Percentiles rank a stretch among this genome's conserved stretches.
These are phyloP conservation scores for Mortierella sp. DNA, from an alignment of 371 early-diverging fungal genomes.

Conservation along the genomic window DNA sequence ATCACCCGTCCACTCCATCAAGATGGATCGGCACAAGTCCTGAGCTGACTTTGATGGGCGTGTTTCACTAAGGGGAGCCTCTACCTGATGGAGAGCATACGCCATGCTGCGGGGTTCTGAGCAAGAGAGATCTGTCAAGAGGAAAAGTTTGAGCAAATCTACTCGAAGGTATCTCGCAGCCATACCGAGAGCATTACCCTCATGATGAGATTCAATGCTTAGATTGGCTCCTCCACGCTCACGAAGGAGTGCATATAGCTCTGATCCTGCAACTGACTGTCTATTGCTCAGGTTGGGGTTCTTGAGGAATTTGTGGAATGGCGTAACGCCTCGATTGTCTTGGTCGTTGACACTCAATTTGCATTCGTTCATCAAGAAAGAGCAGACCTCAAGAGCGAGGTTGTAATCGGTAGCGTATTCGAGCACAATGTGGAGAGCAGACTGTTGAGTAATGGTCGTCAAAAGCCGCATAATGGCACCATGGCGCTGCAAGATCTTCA, in stretches of 20 bases:
- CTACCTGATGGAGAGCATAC: slow-evolving; percentile 39
- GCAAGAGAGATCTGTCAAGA: slow-evolving; percentile 41
- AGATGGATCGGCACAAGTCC: slow-evolving; percentile 36
- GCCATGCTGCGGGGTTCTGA: slow-evolving; percentile 45
- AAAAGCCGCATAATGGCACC: slow-evolving; percentile 44
- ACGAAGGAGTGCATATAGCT: slow-evolving; percentile 40
- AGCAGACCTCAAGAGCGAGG: slow-evolving; percentile 35
- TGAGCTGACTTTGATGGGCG: slow-evolving; percentile 38
- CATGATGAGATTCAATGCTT: slow-evolving; percentile 34
- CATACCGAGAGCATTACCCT: slow-evolving; percentile 50
- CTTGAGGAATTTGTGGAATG: slow-evolving; percentile 55
- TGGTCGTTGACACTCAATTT: slow-evolving; percentile 44
- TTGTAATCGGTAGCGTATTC: slow-evolving; percentile 45
- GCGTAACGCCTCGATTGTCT: slow-evolving; percentile 50
- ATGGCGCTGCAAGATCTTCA: slow-evolving; percentile 35
- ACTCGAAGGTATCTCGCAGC: slow-evolving; percentile 49
- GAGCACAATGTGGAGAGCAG: slow-evolving; percentile 48
- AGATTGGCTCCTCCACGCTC: slow-evolving; percentile 45
- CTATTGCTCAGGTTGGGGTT: slow-evolving; percentile 40
- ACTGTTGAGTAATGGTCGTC: slow-evolving; percentile 45
- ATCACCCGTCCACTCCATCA: slow-evolving; percentile 52
- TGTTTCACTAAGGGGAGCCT: slow-evolving; percentile 40
- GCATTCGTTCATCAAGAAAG: slow-evolving; percentile 45
- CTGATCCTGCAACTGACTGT: slow-evolving; percentile 46
- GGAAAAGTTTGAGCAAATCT: slow-evolving; percentile 42